Conservation (phyloP, 2,329 filamentous ascomycete species). For the Madurella mycetomatis region DNA sequence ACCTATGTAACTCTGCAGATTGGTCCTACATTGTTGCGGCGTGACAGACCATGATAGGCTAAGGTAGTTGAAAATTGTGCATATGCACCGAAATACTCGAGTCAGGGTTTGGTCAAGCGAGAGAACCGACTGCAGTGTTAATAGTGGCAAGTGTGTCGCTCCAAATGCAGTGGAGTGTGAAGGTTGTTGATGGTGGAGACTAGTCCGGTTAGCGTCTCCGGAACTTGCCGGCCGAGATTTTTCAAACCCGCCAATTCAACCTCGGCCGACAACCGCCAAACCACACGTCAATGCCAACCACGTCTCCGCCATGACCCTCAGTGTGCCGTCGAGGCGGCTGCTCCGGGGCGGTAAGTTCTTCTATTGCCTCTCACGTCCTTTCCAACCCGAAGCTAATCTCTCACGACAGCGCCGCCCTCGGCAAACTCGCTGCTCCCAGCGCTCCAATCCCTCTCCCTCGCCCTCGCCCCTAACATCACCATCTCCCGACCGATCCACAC, state of each 20-base stretch:
- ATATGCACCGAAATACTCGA: too few species aligned
- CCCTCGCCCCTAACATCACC: conserved; percentile 1
- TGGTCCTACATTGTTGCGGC: too few species aligned
- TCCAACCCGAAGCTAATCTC: not conserved
- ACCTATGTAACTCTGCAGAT: too few species aligned
- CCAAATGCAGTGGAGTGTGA: not conserved
- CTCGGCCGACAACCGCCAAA: conserved; percentile 7
- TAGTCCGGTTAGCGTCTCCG: conserved; percentile 17
- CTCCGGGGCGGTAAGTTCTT: conserved; percentile 51
- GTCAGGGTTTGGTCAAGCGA: too few species aligned
- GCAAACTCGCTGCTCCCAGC: conserved; percentile 19
- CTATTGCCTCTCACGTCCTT: not conserved
- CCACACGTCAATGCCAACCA: conserved; percentile 23
- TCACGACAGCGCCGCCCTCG: conserved; percentile 12
- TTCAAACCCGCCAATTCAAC: conserved; percentile 19
- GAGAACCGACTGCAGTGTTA: too few species aligned
- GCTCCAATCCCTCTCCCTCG: conserved; percentile 23
- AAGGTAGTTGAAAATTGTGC: too few species aligned
- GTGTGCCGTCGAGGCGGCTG: conserved; percentile 59
- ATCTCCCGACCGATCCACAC: conserved; percentile 27
- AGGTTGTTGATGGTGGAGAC: conserved; percentile 12
- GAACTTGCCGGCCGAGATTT: conserved; percentile 25
- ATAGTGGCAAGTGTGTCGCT: too few species aligned
- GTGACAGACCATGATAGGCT: too few species aligned
- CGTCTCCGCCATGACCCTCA: conserved; percentile 56